phyloP scores from a whole-genome alignment of 2,329 filamentous ascomycete genomes.

The Diaporthe vexans region DNA sequence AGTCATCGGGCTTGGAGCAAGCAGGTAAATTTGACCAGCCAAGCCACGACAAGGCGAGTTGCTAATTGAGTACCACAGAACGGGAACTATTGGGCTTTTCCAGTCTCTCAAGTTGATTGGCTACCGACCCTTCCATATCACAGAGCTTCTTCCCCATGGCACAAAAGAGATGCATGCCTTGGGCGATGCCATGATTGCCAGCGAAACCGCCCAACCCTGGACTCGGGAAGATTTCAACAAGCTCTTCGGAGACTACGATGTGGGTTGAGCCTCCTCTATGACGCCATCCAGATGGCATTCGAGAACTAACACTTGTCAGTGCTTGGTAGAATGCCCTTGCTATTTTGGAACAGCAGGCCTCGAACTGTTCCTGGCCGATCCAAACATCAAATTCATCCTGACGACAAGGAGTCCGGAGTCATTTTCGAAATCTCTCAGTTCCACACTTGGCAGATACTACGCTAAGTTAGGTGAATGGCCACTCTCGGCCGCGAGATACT shows the following conservation, averaged over 20 bases:
- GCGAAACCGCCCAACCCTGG: conserved; percentile 16
- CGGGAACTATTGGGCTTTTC: conserved; percentile 22
- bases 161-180: conserved; percentile 13
- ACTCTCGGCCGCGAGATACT: conserved; percentile 9
- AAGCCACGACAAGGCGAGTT: not conserved
- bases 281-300: not conserved
- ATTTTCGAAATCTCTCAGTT: conserved; percentile 2
- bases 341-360: conserved; percentile 27
- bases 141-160: conserved; percentile 24
- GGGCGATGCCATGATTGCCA: conserved; percentile 23
- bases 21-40: not conserved
- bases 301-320: not conserved
- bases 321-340: conserved; percentile 28
- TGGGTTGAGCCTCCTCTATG: not conserved
- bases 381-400: conserved; percentile 25
- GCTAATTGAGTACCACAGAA: not conserved
- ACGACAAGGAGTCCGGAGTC: conserved; percentile 15
- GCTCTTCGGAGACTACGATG: conserved; percentile 23
- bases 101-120: conserved; percentile 24
- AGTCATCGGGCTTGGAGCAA: conserved; percentile 16
- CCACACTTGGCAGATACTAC: conserved; percentile 14
- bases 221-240: conserved; percentile 16
- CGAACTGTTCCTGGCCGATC: conserved; percentile 22
- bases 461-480: conserved; percentile 15
- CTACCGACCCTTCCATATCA: conserved; percentile 23